Base-by-base conservation (phyloP, 192 early-diverging fungal species). In the Coemansia sp. region DNA sequence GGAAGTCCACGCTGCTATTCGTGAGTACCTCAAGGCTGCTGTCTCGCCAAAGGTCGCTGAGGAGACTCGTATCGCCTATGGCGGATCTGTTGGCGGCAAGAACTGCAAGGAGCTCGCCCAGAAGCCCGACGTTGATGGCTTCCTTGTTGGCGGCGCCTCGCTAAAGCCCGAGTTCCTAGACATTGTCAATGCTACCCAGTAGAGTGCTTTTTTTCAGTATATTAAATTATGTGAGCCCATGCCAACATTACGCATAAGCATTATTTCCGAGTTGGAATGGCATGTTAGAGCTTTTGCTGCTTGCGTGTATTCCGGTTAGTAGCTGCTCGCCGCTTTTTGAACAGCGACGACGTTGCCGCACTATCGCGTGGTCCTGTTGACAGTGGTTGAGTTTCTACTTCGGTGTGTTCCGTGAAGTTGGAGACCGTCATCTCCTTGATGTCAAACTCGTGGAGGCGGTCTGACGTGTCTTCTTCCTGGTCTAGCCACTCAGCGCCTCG, bases 121-220 rank as follows among this genome's bases (percentile, higher is more conserved):
- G 86, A 85, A 97, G 90, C 78, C 89, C 34, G 96, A 99, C 79
- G 91, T 99, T 68, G 97, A 99, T 77, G 98, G 98, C 67, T 99
- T 99, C 95, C 88, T 99, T 57, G 97, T 99, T 63, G 98, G 98
- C 80, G 98, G 98, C 76, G 98, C 98, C 65, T 95, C 92, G 36
- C 90, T 99, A 76, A 98, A 98, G 87, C 90, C 90, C 47, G 93
- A 95, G 77, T 95, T 95, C 74, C 79, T 88, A 60, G 87, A 86
- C 29, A 95, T 95, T 66, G 79, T 89, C 70, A 73, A 75, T 18
- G 82, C 89, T 71, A 77, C 72, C 36, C 68, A 67, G 20, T 73
- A 66, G 34, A 66, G 20, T 74, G 42, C 27, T 27, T 59, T 38
- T 36, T 40, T 64, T 67, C 20, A 46, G 11, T 54, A 42, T 18